These are phyloP conservation scores for Russula virescens DNA, from an alignment of 768 basidiomycete species.

Conservation along the genomic window DNA sequence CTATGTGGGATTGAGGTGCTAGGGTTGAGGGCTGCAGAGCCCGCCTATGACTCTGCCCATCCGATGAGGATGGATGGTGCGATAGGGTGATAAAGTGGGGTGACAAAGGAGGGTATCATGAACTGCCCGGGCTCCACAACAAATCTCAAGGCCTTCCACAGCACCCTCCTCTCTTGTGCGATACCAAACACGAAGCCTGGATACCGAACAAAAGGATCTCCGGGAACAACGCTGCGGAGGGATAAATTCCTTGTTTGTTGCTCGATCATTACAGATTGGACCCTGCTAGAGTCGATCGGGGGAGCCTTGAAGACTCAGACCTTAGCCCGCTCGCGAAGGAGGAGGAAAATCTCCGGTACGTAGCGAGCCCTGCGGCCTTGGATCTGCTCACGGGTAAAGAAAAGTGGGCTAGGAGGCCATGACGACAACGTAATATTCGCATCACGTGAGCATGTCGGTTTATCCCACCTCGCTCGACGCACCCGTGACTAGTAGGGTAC, in stretches of 20 bases:
- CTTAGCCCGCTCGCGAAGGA: constrained; percentile 70
- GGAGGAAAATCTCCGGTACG: constrained; percentile 38
- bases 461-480: too few relatives aligned
- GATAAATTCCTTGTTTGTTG: constrained; percentile 60
- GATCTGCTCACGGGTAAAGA: constrained; percentile 33
- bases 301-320: constrained; percentile 70
- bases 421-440: constrained; percentile 12
- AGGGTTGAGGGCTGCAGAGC: constrained; percentile 10
- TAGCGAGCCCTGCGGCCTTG: constrained; percentile 68
- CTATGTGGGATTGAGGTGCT: too few relatives aligned
- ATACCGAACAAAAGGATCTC: constrained; percentile 43
- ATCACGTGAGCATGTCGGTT: constrained; percentile 14
- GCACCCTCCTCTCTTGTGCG: constrained; percentile 18
- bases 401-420: background rate
- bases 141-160: constrained; percentile 21
- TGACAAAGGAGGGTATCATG: background rate
- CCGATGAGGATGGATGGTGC: constrained; percentile 17
- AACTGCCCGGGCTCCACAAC: constrained; percentile 19
- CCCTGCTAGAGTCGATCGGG: constrained; percentile 58
- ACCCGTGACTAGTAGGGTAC: too few relatives aligned
- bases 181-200: constrained; percentile 25
- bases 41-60: constrained; percentile 13
- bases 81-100: constrained; percentile 18
- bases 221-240: constrained; percentile 30
- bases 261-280: constrained; percentile 50